Evolutionary conservation across 495 filamentous ascomycete species (phyloP).

Genomic region (Penicillium macrosclerotiorum): DNA sequence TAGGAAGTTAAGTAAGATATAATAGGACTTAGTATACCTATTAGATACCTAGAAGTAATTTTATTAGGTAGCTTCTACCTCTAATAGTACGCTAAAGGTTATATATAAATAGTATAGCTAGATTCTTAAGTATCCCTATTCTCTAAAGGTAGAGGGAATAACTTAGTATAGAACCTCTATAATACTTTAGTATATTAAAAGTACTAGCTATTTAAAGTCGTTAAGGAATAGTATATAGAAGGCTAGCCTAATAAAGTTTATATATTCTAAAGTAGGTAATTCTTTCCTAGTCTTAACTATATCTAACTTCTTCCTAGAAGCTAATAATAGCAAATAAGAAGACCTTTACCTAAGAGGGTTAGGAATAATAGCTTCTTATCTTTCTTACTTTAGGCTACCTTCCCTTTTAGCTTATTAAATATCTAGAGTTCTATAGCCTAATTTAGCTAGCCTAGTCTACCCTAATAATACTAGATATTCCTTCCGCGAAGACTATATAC

Average conservation of each 20-base stretch:
- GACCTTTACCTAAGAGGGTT: not conserved
- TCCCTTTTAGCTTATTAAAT: not conserved
- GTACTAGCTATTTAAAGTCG: too few relatives aligned
- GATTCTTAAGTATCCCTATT: constrained; percentile 7
- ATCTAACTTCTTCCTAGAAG: too few relatives aligned
- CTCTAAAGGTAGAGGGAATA: not conserved
- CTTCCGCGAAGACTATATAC: not conserved
- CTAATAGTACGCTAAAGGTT: too few relatives aligned
- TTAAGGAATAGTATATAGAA: too few relatives aligned
- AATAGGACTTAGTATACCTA: not conserved
- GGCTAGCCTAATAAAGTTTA: not conserved
- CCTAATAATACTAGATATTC: not conserved
- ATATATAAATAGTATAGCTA: not conserved
- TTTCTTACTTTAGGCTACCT: not conserved
- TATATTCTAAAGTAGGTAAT: not conserved
- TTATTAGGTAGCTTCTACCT: constrained; percentile 6
- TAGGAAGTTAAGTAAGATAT: constrained; percentile 7
- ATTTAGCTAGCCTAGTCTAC: not conserved
- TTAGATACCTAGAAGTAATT: constrained; percentile 3
- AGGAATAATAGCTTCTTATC: not conserved
- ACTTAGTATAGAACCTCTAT: too few relatives aligned
- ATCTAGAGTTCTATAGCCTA: not conserved
- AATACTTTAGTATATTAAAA: too few relatives aligned
- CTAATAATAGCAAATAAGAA: too few relatives aligned
- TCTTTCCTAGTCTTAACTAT: too few relatives aligned